Conservation (phyloP, 352 stramenopile species). For the Globisporangium paddicum region DNA sequence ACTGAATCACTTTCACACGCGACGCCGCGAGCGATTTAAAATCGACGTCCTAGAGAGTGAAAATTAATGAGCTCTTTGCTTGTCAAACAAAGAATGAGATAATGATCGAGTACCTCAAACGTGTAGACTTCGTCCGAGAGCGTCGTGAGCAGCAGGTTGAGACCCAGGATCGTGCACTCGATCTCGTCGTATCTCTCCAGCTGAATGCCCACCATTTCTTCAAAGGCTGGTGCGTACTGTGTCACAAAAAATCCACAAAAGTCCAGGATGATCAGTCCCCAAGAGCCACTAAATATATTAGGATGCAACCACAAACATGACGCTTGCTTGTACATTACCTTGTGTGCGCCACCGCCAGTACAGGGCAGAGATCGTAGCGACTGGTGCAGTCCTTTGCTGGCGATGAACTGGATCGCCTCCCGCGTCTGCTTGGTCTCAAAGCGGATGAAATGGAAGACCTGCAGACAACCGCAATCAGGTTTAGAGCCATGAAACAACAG, state of each 20-base stretch:
- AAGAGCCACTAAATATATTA: neutral
- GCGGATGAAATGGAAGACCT: conserved; percentile 96
- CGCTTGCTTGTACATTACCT: conserved; percentile 48
- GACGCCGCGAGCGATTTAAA: conserved; percentile 70
- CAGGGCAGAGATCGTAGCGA: conserved; percentile 73
- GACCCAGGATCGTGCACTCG: conserved; percentile 94
- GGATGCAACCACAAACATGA: neutral
- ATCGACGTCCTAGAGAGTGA: conserved; percentile 58
- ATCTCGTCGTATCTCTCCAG: conserved; percentile 92
- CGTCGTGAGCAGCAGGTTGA: conserved; percentile 96
- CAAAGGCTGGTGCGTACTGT: conserved; percentile 69
- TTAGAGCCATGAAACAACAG: neutral
- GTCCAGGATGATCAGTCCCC: neutral
- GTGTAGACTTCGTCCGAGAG: conserved; percentile 97
- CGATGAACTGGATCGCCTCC: conserved; percentile 76
- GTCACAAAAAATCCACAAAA: neutral
- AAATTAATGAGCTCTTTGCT: neutral
- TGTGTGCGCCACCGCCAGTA: conserved; percentile 80
- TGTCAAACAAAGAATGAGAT: neutral
- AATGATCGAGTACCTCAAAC: conserved; percentile 75
- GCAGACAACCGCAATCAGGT: neutral
- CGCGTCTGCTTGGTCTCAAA: conserved; percentile 77
- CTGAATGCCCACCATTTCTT: conserved; percentile 76
- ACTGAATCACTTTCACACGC: conserved; percentile 72
- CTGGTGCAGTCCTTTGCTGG: conserved; percentile 73